Base-by-base conservation (phyloP, 768 basidiomycete species). In the Termitomyces sp. region DNA sequence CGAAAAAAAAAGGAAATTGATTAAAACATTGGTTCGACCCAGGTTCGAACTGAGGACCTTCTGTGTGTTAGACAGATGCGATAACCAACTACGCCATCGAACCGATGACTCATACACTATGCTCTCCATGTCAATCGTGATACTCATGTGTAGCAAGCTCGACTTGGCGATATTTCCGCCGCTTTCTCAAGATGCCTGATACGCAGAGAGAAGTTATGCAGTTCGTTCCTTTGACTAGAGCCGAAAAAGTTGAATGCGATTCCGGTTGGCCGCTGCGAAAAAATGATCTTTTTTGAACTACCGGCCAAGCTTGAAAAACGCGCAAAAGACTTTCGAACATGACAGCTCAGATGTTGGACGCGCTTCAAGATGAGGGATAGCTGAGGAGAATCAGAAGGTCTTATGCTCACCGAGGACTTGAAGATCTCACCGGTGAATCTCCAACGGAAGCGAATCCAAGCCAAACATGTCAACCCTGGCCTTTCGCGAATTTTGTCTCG, bases 81-180 rank as follows among this genome's bases (percentile, higher is more conserved):
- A 87, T 87, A 86, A 86, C 85, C 84, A 87, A 84, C 83, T 86
- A 87, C 85, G 83, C 85, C 85, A 85, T 82, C 83, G 77, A 76
- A 69, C 70, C 72, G 8, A 44, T 55, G 30, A 6, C 14, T 3
- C 7, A 10, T 9, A 2, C 23, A 1, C 23, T 1, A 23, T 23
- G 23, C 23, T 23, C 23, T 23, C 23, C 23, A 23, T 23, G 23
- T 23, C 23, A 2, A 23, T 23, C 23, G 23, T 23, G 23, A 23
- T 23, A 23, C 23, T 23, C 23, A 1, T 23, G 23, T 23, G 23
- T 23, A n/a, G n/a, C 23, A 23, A 23, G 23, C 23, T 23, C 23
- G n/a, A 23, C 23, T 23, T 23, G 23, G 23, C 23, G 23, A 23
- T 2, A 23, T 23, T 23, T 23, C 23, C 23, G 23, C 23, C 23